Conservation (phyloP, 352 stramenopile species). For the Pythium dissimile region DNA sequence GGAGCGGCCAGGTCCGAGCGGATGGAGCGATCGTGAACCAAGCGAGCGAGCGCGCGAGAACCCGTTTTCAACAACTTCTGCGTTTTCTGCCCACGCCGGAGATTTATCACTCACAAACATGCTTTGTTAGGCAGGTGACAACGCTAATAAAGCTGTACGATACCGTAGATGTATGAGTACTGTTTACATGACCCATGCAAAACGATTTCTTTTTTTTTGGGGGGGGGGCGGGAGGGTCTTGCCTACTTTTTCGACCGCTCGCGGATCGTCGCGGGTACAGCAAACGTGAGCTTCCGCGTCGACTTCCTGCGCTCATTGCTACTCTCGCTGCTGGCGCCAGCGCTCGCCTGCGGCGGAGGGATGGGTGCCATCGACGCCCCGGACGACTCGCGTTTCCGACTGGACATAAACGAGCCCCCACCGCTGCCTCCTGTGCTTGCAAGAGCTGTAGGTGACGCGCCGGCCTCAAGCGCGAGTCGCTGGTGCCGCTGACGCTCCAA, state of each 20-base stretch:
- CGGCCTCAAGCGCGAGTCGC: constrained; percentile 22
- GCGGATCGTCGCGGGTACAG: constrained; percentile 20
- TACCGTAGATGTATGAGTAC: constrained; percentile 18
- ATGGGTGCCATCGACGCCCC: background rate
- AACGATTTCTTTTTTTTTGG: background rate
- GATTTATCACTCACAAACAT: constrained; percentile 11
- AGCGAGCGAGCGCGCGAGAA: too few relatives aligned
- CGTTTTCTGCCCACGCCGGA: constrained; percentile 1
- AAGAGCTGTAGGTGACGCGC: background rate
- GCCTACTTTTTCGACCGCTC: constrained; percentile 12
- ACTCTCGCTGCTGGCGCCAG: background rate
- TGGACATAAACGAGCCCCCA: background rate
- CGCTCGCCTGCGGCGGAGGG: background rate
- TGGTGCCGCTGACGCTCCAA: constrained; percentile 44
- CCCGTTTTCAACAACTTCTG: too few relatives aligned
- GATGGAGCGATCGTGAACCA: constrained; percentile 62
- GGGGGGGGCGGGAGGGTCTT: too few relatives aligned
- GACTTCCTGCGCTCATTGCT: background rate
- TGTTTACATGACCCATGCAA: background rate
- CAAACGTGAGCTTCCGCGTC: constrained; percentile 26
- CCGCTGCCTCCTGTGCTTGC: too few relatives aligned
- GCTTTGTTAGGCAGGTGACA: constrained; percentile 5
- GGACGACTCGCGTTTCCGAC: constrained; percentile 24
- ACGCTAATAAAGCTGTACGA: constrained; percentile 29
- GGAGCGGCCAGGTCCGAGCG: constrained; percentile 40